Evolutionary conservation across 495 filamentous ascomycete species (phyloP), one percentile per base, ranked within the genome.

Genomic region (Penicillium desertorum): DNA sequence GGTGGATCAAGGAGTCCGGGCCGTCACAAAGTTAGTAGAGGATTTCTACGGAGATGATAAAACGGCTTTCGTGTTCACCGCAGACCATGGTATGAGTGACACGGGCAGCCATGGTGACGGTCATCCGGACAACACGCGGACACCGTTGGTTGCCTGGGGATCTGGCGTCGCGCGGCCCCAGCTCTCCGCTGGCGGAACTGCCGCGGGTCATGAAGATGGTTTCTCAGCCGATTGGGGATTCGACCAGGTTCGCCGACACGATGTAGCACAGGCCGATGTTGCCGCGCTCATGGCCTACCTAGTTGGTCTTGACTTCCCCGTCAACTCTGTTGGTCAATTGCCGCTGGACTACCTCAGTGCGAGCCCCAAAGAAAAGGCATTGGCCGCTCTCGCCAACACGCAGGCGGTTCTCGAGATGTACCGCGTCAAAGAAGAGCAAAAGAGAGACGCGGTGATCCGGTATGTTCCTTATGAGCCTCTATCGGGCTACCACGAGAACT

Each of bases 51-150:
- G 71, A n/a, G 95, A 99, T 68, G 88, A 81, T 12, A 86, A 94
- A 74, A 97, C 95, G 0, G 91, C 95, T 1, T 99, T 90, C 66
- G 84, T 99, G 14, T 99, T 99, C 70, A 99, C 95, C 10, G 94
- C 94, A 2, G 94, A 99, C 63, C 94, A 99, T 74, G 94, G 94
- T 11, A 99, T 99, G 93, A 96, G 89, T 66, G 95, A 99, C 74
- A 96, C 89, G 88, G 94, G 94, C 12, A 96, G 91, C 59, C 94
- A 99, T 66, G 94, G 94, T 43, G 94, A 99, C 68, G 94, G 94
- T 20, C 94, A 99, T 74, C 94, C 94, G 2, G 90, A 99, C 68
- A 99, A 99, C 62, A 99, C 94, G 2, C 81, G 94, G 29, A 99
- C 94, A 22, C 94, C 94, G 11, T 77, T 99, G 10, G 89, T 99